Conservation (phyloP, 2,329 filamentous ascomycete species). For the Nemania sp. region DNA sequence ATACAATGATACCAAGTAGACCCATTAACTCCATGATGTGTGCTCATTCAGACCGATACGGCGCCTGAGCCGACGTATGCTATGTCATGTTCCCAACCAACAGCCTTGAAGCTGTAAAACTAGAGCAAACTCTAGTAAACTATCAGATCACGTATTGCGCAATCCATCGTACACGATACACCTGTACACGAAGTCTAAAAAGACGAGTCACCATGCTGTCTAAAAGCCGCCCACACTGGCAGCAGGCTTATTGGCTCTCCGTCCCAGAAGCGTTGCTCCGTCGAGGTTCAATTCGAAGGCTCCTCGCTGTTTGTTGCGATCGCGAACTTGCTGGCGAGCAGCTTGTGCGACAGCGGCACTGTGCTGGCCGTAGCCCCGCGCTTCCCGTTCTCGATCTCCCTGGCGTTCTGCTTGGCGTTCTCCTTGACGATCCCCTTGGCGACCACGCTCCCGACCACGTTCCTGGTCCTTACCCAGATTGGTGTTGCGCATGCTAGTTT, state of each 20-base stretch:
- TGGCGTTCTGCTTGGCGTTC: too few relatives aligned
- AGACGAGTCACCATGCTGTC: slow-evolving; percentile 1
- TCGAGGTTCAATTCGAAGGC: slow-evolving; percentile 91
- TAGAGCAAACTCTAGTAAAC: slow-evolving; percentile 21
- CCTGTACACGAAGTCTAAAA: slow-evolving; percentile 4
- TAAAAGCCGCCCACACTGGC: slow-evolving; percentile 46
- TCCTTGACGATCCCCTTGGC: too few relatives aligned
- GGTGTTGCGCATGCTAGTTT: slow-evolving; percentile 84
- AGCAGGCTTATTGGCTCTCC: slow-evolving; percentile 60
- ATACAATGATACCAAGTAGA: slow-evolving; percentile 25
- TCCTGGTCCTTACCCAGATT: slow-evolving; percentile 64
- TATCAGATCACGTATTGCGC: slow-evolving; percentile 1
- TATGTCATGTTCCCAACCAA: slow-evolving; percentile 18
- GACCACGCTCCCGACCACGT: slow-evolving; percentile 56
- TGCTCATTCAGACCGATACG: slow-evolving; percentile 36
- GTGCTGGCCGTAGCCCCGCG: slow-evolving; percentile 85
- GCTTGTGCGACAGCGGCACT: slow-evolving; percentile 82
- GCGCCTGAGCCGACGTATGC: slow-evolving; percentile 26
- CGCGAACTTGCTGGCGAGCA: slow-evolving; percentile 75
- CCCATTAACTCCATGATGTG: slow-evolving; percentile 32
- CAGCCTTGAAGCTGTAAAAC: slow-evolving; percentile 17
- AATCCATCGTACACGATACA: slow-evolving; percentile 15
- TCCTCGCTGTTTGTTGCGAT: slow-evolving; percentile 70
- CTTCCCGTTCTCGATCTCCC: too few relatives aligned
- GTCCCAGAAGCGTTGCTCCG: slow-evolving; percentile 84